These are phyloP conservation scores for Xylariaceae sp. DNA, from an alignment of 2,329 filamentous ascomycete species.

Conservation along the genomic window DNA sequence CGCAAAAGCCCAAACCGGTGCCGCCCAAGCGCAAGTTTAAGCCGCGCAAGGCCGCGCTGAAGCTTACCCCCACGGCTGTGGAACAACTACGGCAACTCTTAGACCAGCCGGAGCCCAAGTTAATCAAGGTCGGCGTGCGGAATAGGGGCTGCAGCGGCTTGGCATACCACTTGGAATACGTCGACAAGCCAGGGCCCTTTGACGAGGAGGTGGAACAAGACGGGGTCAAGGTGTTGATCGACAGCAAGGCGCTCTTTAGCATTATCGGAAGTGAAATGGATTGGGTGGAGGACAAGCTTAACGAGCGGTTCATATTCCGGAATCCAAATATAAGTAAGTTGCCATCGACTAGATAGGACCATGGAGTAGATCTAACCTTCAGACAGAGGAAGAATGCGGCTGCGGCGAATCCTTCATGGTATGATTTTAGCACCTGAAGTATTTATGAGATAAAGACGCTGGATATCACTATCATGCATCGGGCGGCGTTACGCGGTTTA, in stretches of 20 bases:
- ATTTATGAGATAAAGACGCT: slow-evolving; percentile 11
- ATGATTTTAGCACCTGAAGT: slow-evolving; percentile 39
- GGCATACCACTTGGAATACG: slow-evolving; percentile 92
- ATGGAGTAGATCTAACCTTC: slow-evolving; percentile 40
- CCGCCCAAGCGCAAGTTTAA: slow-evolving; percentile 72
- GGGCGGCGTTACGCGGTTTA: slow-evolving; percentile 35
- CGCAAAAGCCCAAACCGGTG: slow-evolving; percentile 68
- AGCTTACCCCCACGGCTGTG: slow-evolving; percentile 80
- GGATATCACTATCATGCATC: slow-evolving; percentile 34
- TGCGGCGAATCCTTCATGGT: slow-evolving; percentile 98
- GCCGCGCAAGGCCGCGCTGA: slow-evolving; percentile 90
- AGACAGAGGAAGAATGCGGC: slow-evolving; percentile 90
- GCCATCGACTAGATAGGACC: no score
- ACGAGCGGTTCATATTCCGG: slow-evolving; percentile 88
- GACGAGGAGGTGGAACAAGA: slow-evolving; percentile 96
- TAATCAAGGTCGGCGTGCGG: slow-evolving; percentile 92
- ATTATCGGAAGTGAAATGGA: slow-evolving; percentile 99
- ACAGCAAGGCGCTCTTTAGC: slow-evolving; percentile 96
- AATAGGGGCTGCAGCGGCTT: slow-evolving; percentile 94
- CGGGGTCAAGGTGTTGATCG: slow-evolving; percentile 92
- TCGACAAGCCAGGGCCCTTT: slow-evolving; percentile 86
- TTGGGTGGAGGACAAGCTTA: slow-evolving; percentile 95
- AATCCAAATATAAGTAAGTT: slow-evolving; percentile 98
- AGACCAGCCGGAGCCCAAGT: slow-evolving; percentile 85
- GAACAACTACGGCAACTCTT: slow-evolving; percentile 78